Evolutionary conservation across 208 protist genomes (phyloP), one percentile per base, ranked within the genome.

Genomic region (Trypanosoma theileri): DNA sequence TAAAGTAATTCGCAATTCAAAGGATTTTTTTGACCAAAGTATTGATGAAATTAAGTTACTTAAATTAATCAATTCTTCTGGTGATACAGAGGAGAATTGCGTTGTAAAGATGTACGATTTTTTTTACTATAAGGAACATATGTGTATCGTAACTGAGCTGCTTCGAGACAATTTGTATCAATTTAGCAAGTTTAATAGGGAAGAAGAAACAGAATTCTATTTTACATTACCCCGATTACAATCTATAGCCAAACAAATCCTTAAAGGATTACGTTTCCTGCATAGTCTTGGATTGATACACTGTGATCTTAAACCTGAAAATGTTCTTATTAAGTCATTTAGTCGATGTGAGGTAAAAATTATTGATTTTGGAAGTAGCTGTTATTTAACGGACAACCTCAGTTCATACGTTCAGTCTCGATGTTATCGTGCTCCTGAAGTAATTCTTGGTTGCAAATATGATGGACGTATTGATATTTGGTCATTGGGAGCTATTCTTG

Each of bases 391-490:
- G 2, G 91, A 96, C 70, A 82, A 83, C 45, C 77, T 92, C 17
- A 82, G 72, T 50, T 87, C 77, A 0, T 92, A 93, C 60, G 74
- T 86, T 11, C 84, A 93, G 66, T 87, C 80, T 2, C 67, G 86
- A 12, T 91, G 84, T 17, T 92, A 94, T 67, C 76, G 86, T 24
- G 85, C 89, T 6, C 81, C 83, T 16, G 79, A 89, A 48, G 84
- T 91, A 3, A 70, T 92, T 26, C 59, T 93, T 31, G 85, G 86
- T 14, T 78, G 79, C 26, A 75, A 80, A 48, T 95, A 99, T 80
- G 80, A 82, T 58, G 79, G 66, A 14, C 77, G 77, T 16, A 98
- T 99, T 65, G 98, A 99, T 80, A 95, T 99, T 79, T 99, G 98
- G 98, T 97, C 87, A 28, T 82, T 98, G 19, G 98, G 97, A 11